A percentile compares a stretch with the other conserved stretches of the same genome.
Conservation (phyloP, 1,284 basidiomycete species). For the Leccinum proximum region DNA sequence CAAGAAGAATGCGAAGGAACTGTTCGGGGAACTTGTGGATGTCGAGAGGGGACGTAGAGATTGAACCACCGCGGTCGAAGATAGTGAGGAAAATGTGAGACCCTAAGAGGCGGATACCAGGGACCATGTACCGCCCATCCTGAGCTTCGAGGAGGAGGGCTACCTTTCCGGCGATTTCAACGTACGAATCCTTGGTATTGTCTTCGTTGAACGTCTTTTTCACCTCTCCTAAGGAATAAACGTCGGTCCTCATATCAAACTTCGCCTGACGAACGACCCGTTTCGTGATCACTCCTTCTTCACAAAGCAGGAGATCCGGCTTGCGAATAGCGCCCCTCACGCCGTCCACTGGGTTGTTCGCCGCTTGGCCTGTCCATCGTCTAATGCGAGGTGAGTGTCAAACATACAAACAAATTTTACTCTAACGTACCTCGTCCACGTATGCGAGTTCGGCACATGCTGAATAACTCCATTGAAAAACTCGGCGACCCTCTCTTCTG, state of each 20-base stretch:
- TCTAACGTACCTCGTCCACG: background rate
- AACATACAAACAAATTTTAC: background rate
- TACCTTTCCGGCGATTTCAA: background rate
- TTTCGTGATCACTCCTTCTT: background rate
- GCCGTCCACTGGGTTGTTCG: background rate
- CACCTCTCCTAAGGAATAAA: constrained; percentile 1
- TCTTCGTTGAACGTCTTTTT: background rate
- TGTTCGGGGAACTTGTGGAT: background rate
- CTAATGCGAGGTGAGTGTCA: background rate
- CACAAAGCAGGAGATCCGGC: background rate
- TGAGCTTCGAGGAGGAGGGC: background rate
- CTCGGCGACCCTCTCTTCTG: background rate
- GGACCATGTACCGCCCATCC: background rate
- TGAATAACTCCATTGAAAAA: background rate
- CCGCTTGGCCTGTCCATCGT: background rate
- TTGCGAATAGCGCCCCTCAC: background rate
- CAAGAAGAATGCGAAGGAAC: background rate
- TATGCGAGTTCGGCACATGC: background rate
- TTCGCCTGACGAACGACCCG: background rate
- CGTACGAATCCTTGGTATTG: background rate
- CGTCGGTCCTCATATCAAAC: background rate
- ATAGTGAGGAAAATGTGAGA: background rate
- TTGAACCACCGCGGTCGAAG: background rate
- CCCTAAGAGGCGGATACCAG: background rate
- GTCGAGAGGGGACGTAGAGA: background rate